Percentiles rank a stretch among this genome's conserved stretches.
These are phyloP conservation scores for Paratinospora sagittata DNA, from an alignment of 164 flowering plant species.

Conservation along the genomic window DNA sequence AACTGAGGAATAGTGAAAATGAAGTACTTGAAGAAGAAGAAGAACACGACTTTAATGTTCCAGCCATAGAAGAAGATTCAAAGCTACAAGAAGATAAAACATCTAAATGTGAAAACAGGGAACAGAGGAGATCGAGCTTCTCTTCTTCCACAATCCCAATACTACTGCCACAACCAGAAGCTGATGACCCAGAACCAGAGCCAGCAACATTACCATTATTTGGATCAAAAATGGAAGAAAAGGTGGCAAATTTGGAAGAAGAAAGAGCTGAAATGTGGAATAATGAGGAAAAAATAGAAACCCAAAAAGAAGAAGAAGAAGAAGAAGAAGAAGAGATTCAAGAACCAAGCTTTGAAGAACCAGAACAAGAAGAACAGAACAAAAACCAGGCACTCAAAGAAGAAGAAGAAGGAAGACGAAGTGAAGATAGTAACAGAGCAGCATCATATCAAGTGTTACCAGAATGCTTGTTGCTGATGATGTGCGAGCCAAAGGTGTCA, in stretches of 20 bases:
- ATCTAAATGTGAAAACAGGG: conserved; percentile 9
- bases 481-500: conserved; percentile 94
- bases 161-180: conserved; percentile 6
- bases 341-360: conserved; percentile 2
- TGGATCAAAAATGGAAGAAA: background rate
- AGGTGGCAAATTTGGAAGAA: conserved; percentile 1
- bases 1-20: conserved; percentile 6
- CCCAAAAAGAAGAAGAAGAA: background rate
- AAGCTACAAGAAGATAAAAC: conserved; percentile 6
- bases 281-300: conserved; percentile 1
- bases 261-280: background rate
- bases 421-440: conserved; percentile 9
- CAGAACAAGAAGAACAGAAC: background rate
- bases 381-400: background rate
- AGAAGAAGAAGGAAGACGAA: background rate
- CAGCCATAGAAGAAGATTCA: background rate
- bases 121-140: conserved; percentile 10
- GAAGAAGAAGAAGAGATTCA: conserved; percentile 6
- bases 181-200: conserved; percentile 10
- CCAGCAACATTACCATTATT: background rate
- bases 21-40: conserved; percentile 14
- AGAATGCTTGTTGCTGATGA: conserved; percentile 84
- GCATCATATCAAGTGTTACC: conserved; percentile 44
- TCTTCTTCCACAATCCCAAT: conserved; percentile 9
- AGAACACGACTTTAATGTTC: background rate